Conservation (phyloP, 83 land plant species). For the Diphasiastrum complanatum region DNA sequence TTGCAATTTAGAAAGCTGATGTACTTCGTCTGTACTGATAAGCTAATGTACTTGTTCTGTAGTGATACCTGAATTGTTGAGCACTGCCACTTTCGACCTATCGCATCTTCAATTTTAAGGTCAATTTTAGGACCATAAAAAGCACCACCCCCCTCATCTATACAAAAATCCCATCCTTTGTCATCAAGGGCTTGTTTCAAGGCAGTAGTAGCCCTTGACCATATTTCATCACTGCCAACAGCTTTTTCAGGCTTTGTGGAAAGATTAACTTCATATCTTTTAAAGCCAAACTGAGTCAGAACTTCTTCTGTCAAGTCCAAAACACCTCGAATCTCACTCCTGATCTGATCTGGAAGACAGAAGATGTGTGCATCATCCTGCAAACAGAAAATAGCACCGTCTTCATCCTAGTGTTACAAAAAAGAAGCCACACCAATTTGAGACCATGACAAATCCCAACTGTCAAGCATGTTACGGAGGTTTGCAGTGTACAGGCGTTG, state of each 20-base stretch:
- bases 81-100: constrained; percentile 98
- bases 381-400: constrained; percentile 7
- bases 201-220: constrained; percentile 89
- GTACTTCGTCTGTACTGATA: too few relatives aligned
- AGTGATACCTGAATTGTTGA: constrained; percentile 88
- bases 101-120: constrained; percentile 95
- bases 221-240: constrained; percentile 90
- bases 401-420: too few relatives aligned
- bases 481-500: too few relatives aligned
- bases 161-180: constrained; percentile 82
- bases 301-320: constrained; percentile 85
- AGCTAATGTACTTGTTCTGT: too few relatives aligned
- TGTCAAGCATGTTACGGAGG: too few relatives aligned
- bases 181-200: constrained; percentile 82
- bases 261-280: constrained; percentile 71
- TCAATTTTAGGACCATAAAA: constrained; percentile 99
- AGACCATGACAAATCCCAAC: too few relatives aligned
- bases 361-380: constrained; percentile 99
- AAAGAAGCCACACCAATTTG: too few relatives aligned
- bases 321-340: constrained; percentile 80
- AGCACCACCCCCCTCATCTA: constrained; percentile 99
- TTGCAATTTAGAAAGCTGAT: too few relatives aligned
- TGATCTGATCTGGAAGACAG: constrained; percentile 88
- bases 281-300: constrained; percentile 84
- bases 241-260: constrained; percentile 92